phyloP scores from a whole-genome alignment of 208 protist genomes.

The Balamuthia mandrillaris region DNA sequence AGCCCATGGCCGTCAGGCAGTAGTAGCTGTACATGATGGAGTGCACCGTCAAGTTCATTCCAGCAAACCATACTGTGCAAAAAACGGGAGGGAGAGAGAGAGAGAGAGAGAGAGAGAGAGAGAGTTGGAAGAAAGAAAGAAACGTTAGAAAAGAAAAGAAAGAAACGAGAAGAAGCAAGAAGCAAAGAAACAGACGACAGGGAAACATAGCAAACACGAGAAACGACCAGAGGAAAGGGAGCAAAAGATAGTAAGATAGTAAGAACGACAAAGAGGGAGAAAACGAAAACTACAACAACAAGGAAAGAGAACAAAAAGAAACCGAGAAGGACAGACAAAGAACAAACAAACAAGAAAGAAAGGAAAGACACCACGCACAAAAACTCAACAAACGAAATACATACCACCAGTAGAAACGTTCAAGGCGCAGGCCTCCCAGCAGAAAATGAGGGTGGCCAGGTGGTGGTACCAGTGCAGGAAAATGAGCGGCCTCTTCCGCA shows the following conservation, averaged over 20 bases:
- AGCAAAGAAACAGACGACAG: too few relatives aligned
- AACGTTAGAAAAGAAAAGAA: too few relatives aligned
- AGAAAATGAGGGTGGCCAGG: conserved; percentile 83
- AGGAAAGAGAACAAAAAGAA: background rate
- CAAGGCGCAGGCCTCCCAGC: conserved; percentile 60
- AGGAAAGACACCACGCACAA: background rate
- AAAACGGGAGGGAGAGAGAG: too few relatives aligned
- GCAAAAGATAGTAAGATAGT: background rate
- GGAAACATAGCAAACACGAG: too few relatives aligned
- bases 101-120: too few relatives aligned
- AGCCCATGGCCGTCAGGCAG: conserved; percentile 72
- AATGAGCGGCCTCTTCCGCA: conserved; percentile 71
- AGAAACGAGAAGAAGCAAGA: too few relatives aligned
- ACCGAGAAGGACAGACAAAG: background rate
- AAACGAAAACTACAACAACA: background rate
- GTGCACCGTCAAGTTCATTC: conserved; percentile 91
- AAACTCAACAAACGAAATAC: too few relatives aligned
- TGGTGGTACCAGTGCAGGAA: conserved; percentile 85
- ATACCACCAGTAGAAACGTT: background rate
- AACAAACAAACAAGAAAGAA: background rate
- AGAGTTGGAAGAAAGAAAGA: too few relatives aligned
- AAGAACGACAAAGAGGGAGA: background rate
- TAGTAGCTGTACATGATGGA: conserved; percentile 92
- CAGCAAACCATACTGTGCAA: conserved; percentile 83
- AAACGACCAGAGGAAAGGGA: too few relatives aligned